Percentiles rank a stretch among this genome's conserved stretches.
These are phyloP conservation scores for Pseudogymnoascus sp. DNA, from an alignment of 2,329 filamentous ascomycete species.

Conservation along the genomic window DNA sequence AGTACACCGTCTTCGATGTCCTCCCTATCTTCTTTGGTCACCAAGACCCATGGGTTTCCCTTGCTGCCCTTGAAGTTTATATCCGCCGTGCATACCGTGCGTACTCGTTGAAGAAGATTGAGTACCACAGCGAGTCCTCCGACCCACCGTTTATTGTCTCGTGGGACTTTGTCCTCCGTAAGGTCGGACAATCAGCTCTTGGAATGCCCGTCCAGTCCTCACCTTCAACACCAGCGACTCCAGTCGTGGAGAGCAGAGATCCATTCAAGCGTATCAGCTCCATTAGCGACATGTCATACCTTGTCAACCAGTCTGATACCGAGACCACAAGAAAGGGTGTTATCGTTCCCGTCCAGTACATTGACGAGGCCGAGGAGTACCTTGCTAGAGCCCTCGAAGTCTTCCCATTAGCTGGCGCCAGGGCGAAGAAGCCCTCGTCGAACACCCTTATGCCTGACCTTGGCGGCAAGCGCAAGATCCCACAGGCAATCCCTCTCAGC, in stretches of 20 bases:
- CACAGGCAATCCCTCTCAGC: slow-evolving; percentile 41
- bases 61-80: slow-evolving; percentile 92
- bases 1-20: slow-evolving; percentile 97
- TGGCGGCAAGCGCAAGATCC: slow-evolving; percentile 60
- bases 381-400: slow-evolving; percentile 76
- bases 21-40: slow-evolving; percentile 92
- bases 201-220: slow-evolving; percentile 72
- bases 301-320: slow-evolving; percentile 57
- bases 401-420: slow-evolving; percentile 52
- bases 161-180: slow-evolving; percentile 93
- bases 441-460: slow-evolving; percentile 62
- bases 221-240: slow-evolving; percentile 76
- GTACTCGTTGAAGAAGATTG: slow-evolving; percentile 79
- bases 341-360: slow-evolving; percentile 83
- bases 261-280: slow-evolving; percentile 80
- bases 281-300: slow-evolving; percentile 92
- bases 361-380: slow-evolving; percentile 88
- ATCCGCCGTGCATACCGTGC: slow-evolving; percentile 94
- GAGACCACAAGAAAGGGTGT: slow-evolving; percentile 87
- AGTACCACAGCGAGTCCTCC: slow-evolving; percentile 66
- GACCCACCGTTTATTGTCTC: slow-evolving; percentile 74
- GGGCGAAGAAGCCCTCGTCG: slow-evolving; percentile 46
- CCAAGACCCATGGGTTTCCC: slow-evolving; percentile 84
- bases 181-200: slow-evolving; percentile 86
- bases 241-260: slow-evolving; percentile 47